A percentile compares a stretch with the other conserved stretches of the same genome.
phyloP scores from a whole-genome alignment of 2,329 filamentous ascomycete species.

The Albifimbria verrucaria region DNA sequence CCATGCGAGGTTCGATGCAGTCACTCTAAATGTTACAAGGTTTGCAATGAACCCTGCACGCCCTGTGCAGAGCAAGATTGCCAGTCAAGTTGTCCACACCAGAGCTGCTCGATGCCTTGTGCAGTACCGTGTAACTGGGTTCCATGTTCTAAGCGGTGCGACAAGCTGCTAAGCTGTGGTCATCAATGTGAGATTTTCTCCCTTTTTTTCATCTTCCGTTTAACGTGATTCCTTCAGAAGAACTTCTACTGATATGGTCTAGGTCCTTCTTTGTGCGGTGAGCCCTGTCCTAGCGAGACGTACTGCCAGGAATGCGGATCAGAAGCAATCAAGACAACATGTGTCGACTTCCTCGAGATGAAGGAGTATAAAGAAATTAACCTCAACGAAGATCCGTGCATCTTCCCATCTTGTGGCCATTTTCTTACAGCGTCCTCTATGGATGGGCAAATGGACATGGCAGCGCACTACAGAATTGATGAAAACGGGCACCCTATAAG shows the following conservation, averaged over 20 bases:
- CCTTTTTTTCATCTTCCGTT: background rate
- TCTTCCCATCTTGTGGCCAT: slow-evolving; percentile 63
- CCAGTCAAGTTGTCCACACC: slow-evolving; percentile 52
- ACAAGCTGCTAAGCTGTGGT: slow-evolving; percentile 49
- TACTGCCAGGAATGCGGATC: slow-evolving; percentile 57
- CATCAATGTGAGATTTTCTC: slow-evolving; percentile 48
- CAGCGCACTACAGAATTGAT: slow-evolving; percentile 43
- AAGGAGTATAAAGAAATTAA: slow-evolving; percentile 54
- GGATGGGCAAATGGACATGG: slow-evolving; percentile 58
- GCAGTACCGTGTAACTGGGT: slow-evolving; percentile 65
- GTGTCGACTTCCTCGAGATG: slow-evolving; percentile 56
- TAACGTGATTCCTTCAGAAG: background rate
- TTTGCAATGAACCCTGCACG: slow-evolving; percentile 57
- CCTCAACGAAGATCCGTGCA: slow-evolving; percentile 55
- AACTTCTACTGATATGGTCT: background rate
- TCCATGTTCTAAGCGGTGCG: slow-evolving; percentile 61
- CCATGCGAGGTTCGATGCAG: slow-evolving; percentile 54
- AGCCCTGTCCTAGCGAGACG: slow-evolving; percentile 48
- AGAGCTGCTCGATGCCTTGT: slow-evolving; percentile 52
- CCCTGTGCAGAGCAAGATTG: slow-evolving; percentile 58
- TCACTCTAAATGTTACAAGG: slow-evolving; percentile 53
- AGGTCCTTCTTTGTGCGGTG: slow-evolving; percentile 60
- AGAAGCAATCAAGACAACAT: slow-evolving; percentile 37
- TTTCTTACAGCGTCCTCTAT: slow-evolving; percentile 57
- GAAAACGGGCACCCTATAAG: slow-evolving; percentile 26